A percentile compares a stretch with the other conserved stretches of the same genome.
phyloP scores from a whole-genome alignment of 106 monocot genomes.

The Allium fistulosum region DNA sequence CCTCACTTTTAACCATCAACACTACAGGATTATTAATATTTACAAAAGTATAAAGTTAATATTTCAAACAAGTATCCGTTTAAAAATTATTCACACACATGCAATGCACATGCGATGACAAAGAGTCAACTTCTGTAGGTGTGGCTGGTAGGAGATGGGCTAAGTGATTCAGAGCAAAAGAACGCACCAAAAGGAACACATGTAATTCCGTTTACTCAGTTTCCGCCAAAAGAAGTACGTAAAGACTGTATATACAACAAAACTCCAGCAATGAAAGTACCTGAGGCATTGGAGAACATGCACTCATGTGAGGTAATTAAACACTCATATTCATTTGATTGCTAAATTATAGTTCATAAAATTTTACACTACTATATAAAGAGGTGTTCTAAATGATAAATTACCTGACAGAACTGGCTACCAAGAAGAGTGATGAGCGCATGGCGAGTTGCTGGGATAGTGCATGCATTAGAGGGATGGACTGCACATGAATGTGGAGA shows the following conservation, averaged over 20 bases:
- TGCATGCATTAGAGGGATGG: constrained; percentile 53
- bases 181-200: constrained; percentile 42
- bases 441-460: constrained; percentile 48
- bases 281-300: constrained; percentile 49
- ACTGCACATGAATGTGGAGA: constrained; percentile 38
- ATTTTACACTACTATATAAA: neutral
- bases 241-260: constrained; percentile 53
- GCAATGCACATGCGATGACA: no score
- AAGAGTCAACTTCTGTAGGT: constrained; percentile 22
- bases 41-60: no score
- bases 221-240: constrained; percentile 40
- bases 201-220: constrained; percentile 57
- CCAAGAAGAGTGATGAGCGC: constrained; percentile 64
- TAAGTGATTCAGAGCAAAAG: constrained; percentile 37
- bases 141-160: constrained; percentile 48
- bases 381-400: neutral
- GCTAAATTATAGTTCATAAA: neutral
- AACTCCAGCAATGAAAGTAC: constrained; percentile 67
- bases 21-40: no score
- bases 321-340: neutral
- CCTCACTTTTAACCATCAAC: no score
- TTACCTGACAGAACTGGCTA: constrained; percentile 25
- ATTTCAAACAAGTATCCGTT: no score
- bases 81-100: no score
- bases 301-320: constrained; percentile 65